Evolutionary conservation across 768 basidiomycete genomes (phyloP), one percentile per base, ranked within the genome.

Genomic region (Lactifluus subvellereus): DNA sequence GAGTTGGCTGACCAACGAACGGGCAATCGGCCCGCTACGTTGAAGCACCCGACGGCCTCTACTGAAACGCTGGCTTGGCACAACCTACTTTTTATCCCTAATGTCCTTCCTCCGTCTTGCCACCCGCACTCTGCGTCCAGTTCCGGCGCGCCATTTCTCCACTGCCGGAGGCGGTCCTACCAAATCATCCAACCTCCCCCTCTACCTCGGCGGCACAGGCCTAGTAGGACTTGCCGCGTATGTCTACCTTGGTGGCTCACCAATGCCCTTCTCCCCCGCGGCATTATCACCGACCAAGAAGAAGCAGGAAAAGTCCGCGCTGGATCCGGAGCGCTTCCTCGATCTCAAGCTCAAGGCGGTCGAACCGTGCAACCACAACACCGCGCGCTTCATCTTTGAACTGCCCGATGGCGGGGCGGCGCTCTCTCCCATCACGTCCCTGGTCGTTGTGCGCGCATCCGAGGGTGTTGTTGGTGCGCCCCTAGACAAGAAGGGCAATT

Each of bases 291-390:
- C 27, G 27, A 27, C 27, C 2, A 27, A 27, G 27, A 64, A 72
- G 69, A 76, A 74, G 71, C 82, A 81, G 65, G 77, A 83, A 71
- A 86, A 84, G 71, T 88, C 86, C 67, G 84, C 87, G 13, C 80
- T 94, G 30, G 87, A 90, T 71, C 83, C 89, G 8, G 76, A 89
- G 27, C 27, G 27, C 27, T 27, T 27, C 27, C 27, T 27, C 27
- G 27, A 3, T 27, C 27, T 27, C 27, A 27, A 27, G 61, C 84
- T 98, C 69, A 89, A 89, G 74, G 84, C 85, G 71, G 74, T 92
- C 63, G 77, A 85, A 62, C 87, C 87, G 0, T 97, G 96, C 80
- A 98, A 97, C 82, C 89, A 98, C 82, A 97, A 98, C 76, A 89
- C 93, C 13, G 79, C 91, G 37, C 84, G 89, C 68, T 94, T 89